These are phyloP conservation scores for Citrus maxima DNA, from an alignment of 345 rosid species.

Conservation along the genomic window DNA sequence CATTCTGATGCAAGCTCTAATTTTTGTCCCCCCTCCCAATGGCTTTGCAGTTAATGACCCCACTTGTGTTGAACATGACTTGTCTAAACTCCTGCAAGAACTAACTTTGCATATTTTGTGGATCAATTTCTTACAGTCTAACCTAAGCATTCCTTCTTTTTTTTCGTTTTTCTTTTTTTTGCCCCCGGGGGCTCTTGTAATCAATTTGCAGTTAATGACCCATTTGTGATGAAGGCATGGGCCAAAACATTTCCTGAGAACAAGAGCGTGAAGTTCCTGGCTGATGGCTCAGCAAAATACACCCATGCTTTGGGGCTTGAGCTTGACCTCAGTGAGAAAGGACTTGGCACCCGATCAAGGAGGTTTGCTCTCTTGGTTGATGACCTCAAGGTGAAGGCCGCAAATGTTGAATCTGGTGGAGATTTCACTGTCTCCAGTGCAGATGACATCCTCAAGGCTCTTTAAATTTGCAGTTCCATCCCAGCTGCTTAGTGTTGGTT, in stretches of 20 bases:
- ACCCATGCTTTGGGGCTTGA: conserved; percentile 86
- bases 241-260: conserved; percentile 89
- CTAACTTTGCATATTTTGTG: background rate
- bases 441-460: conserved; percentile 77
- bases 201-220: conserved; percentile 68
- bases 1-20: background rate
- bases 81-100: background rate
- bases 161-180: no score
- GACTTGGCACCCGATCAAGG: conserved; percentile 84
- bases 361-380: conserved; percentile 84
- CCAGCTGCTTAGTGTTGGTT: background rate
- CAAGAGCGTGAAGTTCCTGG: conserved; percentile 86
- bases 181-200: no score
- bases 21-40: no score
- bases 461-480: conserved; percentile 24
- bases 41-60: background rate
- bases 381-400: conserved; percentile 86
- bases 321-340: conserved; percentile 83
- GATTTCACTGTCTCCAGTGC: conserved; percentile 87
- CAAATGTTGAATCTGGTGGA: conserved; percentile 89
- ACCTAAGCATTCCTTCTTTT: background rate
- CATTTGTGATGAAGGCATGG: conserved; percentile 99
- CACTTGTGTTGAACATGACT: background rate
- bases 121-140: background rate
- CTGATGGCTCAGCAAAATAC: conserved; percentile 85